Evolutionary conservation across 2,329 filamentous ascomycete species (phyloP).

Genomic region (Nemania sp.): DNA sequence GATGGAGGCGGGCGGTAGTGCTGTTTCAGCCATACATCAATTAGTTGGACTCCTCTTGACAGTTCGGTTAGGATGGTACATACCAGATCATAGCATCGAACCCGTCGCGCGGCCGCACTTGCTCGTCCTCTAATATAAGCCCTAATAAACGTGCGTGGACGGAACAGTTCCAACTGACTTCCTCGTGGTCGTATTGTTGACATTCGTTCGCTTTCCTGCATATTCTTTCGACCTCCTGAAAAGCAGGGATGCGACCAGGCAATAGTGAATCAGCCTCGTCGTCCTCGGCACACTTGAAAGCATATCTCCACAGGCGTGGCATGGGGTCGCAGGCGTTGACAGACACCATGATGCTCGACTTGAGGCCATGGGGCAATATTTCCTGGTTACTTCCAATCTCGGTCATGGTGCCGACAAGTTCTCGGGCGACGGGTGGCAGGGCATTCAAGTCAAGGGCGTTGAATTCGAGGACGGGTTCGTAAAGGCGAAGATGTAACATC

Average conservation of each 20-base stretch:
- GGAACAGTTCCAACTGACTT: constrained; percentile 5
- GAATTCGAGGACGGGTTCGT: constrained; percentile 5
- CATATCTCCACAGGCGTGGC: background rate
- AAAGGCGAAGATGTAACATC: constrained; percentile 5
- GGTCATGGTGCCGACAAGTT: constrained; percentile 2
- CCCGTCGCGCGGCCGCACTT: background rate
- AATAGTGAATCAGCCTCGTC: background rate
- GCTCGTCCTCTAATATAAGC: background rate
- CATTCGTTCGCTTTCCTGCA: constrained; percentile 5
- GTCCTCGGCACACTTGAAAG: constrained; percentile 6
- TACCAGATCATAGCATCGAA: constrained; percentile 8
- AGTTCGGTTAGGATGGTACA: background rate
- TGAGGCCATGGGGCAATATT: constrained; percentile 1
- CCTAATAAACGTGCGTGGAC: background rate
- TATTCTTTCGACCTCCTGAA: constrained; percentile 9
- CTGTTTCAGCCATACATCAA: background rate
- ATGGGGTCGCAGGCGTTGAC: background rate
- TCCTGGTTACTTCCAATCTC: background rate
- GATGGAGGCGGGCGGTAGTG: constrained; percentile 2
- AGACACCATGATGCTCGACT: background rate
- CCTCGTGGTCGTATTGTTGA: constrained; percentile 1
- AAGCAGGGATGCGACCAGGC: constrained; percentile 10
- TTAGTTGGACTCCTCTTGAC: too few relatives aligned
- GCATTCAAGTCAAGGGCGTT: background rate
- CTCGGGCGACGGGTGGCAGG: background rate